These are phyloP conservation scores for Tuber umbilicatum DNA, from an alignment of 495 filamentous ascomycete genomes.

Conservation along the genomic window DNA sequence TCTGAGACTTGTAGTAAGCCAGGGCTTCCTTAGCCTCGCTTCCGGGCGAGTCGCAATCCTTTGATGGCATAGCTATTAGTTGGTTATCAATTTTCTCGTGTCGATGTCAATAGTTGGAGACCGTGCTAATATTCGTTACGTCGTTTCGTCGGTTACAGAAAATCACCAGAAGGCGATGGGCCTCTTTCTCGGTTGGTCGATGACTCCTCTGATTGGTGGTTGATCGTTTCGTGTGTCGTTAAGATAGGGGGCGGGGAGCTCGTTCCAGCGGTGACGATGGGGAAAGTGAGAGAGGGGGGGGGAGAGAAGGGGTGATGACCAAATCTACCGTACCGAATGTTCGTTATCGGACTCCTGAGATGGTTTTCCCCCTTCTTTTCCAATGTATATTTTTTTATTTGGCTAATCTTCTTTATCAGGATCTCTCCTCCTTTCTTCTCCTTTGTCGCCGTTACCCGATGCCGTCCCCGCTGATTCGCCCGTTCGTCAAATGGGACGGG, in stretches of 20 bases:
- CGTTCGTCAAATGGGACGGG: background rate
- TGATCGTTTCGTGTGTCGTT: constrained; percentile 6
- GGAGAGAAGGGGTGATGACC: background rate
- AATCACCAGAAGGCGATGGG: constrained; percentile 5
- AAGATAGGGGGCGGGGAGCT: constrained; percentile 6
- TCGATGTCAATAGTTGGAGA: constrained; percentile 31
- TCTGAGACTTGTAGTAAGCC: constrained; percentile 90
- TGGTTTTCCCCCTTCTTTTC: background rate
- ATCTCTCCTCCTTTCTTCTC: constrained; percentile 7
- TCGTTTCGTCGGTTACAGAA: constrained; percentile 22
- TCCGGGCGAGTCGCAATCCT: constrained; percentile 23
- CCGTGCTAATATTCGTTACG: constrained; percentile 32
- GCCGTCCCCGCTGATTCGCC: constrained; percentile 4
- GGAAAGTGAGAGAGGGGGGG: background rate
- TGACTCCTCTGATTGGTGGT: constrained; percentile 4
- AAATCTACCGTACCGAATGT: background rate
- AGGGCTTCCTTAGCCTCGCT: constrained; percentile 58
- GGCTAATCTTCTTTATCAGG: constrained; percentile 13
- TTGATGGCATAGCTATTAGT: constrained; percentile 24
- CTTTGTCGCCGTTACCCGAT: constrained; percentile 6
- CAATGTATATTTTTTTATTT: background rate
- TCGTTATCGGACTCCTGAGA: background rate
- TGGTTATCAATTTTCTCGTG: constrained; percentile 18
- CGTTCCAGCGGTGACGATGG: background rate
- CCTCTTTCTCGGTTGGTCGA: constrained; percentile 10